These are phyloP conservation scores for Zostera marina DNA, from an alignment of 116 monocot species.

Conservation along the genomic window DNA sequence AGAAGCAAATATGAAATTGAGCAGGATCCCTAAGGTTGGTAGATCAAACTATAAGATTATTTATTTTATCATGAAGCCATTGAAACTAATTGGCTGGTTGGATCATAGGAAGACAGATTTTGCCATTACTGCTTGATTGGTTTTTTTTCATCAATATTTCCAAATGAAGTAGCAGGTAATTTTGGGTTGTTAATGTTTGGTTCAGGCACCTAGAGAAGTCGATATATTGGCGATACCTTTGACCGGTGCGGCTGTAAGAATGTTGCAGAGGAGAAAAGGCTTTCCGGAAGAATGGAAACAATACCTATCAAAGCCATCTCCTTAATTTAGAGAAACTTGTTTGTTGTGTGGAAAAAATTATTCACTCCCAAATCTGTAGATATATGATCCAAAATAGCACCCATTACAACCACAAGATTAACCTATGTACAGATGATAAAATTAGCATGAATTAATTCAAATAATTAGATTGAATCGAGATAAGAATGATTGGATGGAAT, in stretches of 20 bases:
- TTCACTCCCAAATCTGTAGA: background rate
- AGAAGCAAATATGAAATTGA: slow-evolving; percentile 65
- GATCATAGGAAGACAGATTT: no score
- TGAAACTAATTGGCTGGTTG: no score
- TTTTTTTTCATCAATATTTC: background rate
- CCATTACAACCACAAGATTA: no score
- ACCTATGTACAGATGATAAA: no score
- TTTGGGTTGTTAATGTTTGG: background rate
- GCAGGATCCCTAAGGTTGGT: slow-evolving; percentile 49
- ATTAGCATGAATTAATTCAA: no score
- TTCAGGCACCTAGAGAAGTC: slow-evolving; percentile 68
- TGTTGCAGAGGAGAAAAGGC: slow-evolving; percentile 48
- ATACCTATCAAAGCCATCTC: slow-evolving; percentile 36
- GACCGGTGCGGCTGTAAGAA: slow-evolving; percentile 37
- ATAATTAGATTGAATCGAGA: no score
- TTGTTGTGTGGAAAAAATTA: background rate
- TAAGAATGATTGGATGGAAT: no score
- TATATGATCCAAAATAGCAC: background rate
- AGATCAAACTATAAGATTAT: no score
- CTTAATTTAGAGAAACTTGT: slow-evolving; percentile 6
- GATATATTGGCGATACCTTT: slow-evolving; percentile 63
- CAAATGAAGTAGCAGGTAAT: background rate
- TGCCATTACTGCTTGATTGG: background rate
- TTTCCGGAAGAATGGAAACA: slow-evolving; percentile 72
- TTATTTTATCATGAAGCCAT: no score